Conservation (phyloP, 1,139 yeast genomes). For the Hyphopichia fennica region DNA sequence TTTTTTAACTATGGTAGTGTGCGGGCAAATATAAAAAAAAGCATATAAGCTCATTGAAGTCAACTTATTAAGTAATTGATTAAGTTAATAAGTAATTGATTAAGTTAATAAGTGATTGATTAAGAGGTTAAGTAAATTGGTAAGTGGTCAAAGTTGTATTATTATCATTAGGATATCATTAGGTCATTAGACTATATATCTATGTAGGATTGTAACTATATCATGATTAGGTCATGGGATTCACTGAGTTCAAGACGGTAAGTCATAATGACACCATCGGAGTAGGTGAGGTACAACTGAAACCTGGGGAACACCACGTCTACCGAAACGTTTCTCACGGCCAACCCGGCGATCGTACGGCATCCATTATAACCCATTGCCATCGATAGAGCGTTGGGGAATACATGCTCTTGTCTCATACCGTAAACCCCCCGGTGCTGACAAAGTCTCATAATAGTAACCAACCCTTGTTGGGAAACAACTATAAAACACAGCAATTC, state of each 20-base stretch:
- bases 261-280: constrained; percentile 1
- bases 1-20: too few relatives aligned
- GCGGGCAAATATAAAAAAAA: too few relatives aligned
- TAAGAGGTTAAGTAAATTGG: too few relatives aligned
- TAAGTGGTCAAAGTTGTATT: too few relatives aligned
- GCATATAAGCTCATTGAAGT: too few relatives aligned
- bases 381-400: constrained; percentile 41
- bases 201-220: too few relatives aligned
- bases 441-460: constrained; percentile 57
- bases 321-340: constrained; percentile 22
- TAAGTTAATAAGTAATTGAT: too few relatives aligned
- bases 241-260: not conserved
- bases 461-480: constrained; percentile 60
- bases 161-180: too few relatives aligned
- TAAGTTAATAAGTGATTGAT: too few relatives aligned
- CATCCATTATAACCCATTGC: constrained; percentile 27
- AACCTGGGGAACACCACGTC: constrained; percentile 1
- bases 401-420: constrained; percentile 60
- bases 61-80: too few relatives aligned
- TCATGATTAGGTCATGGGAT: not conserved
- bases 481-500: constrained; percentile 54
- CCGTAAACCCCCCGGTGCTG: constrained; percentile 55
- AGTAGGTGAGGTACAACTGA: constrained; percentile 2
- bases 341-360: constrained; percentile 34
- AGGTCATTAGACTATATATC: too few relatives aligned